A percentile compares a stretch with the other conserved stretches of the same genome.
Evolutionary conservation across 2,329 filamentous ascomycete species (phyloP).

Genomic region (Dactylellina parvicollis): DNA sequence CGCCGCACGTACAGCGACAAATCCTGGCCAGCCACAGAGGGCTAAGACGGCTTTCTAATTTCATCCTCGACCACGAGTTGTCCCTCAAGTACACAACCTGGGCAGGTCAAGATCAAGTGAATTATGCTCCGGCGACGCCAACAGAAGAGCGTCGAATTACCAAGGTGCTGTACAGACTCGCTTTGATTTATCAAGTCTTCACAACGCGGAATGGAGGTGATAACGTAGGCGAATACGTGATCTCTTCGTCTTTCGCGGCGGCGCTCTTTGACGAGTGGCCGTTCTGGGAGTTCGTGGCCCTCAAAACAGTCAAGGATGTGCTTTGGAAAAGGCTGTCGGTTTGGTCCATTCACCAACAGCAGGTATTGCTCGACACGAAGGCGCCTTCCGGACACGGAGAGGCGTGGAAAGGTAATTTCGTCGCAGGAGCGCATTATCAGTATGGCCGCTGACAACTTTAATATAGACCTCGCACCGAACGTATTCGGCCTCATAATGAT

Average conservation of each 20-base stretch:
- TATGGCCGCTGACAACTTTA: too few relatives aligned
- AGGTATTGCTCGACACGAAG: background rate
- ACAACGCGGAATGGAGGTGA: background rate
- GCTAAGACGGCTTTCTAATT: background rate
- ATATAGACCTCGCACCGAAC: too few relatives aligned
- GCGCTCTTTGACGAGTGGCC: slow-evolving; percentile 5
- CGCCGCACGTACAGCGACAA: background rate
- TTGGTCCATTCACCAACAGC: background rate
- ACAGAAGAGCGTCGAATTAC: slow-evolving; percentile 3
- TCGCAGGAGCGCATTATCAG: background rate
- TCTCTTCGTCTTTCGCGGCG: background rate
- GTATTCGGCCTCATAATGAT: too few relatives aligned
- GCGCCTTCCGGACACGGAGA: background rate
- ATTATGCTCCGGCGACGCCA: background rate
- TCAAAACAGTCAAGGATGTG: slow-evolving; percentile 18
- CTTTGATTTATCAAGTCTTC: slow-evolving; percentile 3
- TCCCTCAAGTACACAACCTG: background rate
- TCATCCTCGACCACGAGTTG: background rate
- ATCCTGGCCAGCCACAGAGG: background rate
- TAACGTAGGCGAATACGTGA: background rate
- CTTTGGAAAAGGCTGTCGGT: background rate
- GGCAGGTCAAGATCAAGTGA: background rate
- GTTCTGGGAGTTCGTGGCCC: slow-evolving; percentile 24
- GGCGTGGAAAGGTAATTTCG: background rate
- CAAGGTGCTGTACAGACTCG: slow-evolving; percentile 8